Base-by-base conservation (phyloP, 164 flowering plant species). In the Vitis rupestris region DNA sequence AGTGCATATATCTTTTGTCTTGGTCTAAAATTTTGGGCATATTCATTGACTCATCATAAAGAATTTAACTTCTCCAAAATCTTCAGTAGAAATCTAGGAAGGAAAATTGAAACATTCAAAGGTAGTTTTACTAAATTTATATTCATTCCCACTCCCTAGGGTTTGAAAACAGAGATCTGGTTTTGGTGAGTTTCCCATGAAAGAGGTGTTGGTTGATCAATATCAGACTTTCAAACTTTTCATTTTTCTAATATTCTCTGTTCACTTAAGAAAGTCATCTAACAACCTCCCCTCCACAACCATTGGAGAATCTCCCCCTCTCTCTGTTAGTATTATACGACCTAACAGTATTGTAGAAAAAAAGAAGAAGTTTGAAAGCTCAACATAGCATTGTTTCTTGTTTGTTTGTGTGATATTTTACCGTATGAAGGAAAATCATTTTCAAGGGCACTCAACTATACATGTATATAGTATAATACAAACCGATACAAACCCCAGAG, bases 221-320 rank as follows among this genome's bases (percentile, higher is more conserved):
- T 69, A 52, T 70, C 63, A 56, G 58, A 59, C 49, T 62, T 72
- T 70, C 62, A 66, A 53, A 67, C 10, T 23, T 27, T 12, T 8
- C n/a, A 67, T 74, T 72, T 67, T 70, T 66, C 44, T 44, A 17
- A 30, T 23, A 1, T 50, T 74, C 67, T 58, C 68, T 62, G 37
- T 10, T 65, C 23, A 58, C 61, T 65, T 53, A 63, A 67, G 62
- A 14, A 60, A 61, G 59, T 66, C 60, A 66, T 55, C 23, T 2
- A 5, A 59, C 27, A 17, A 9, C 61, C 23, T 17, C 37, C 27
- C 55, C 57, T 72, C 59, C 71, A 69, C 44, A 31, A 74, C 67
- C 57, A 68, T 59, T 65, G 70, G 74, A 63, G 69, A 70, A n/a
- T 27, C 70, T 61, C 66, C 61, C 70, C 61, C 70, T 67, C 71